Evolutionary conservation across 2,329 filamentous ascomycete genomes (phyloP).

Genomic region (Fusarium transvaalense): DNA sequence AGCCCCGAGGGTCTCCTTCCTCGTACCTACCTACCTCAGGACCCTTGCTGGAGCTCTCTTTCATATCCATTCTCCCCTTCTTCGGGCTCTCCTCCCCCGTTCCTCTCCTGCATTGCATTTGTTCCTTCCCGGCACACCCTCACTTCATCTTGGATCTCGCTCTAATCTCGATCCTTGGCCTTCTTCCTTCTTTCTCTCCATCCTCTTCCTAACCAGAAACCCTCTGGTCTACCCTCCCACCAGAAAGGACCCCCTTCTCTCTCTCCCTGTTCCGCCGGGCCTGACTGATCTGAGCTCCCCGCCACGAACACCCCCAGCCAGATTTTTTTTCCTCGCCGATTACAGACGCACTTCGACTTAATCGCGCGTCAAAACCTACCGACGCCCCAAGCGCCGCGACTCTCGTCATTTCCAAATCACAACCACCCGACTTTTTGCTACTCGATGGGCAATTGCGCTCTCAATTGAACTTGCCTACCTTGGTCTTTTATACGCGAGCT

Average conservation of each 20-base stretch:
- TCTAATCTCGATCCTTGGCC: slow-evolving; percentile 41
- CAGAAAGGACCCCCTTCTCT: slow-evolving; percentile 11
- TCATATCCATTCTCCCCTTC: slow-evolving; percentile 19
- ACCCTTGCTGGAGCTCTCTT: slow-evolving; percentile 7
- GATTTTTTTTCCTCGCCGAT: slow-evolving; percentile 41
- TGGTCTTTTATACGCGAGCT: slow-evolving; percentile 26
- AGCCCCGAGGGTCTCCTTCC: slow-evolving; percentile 2
- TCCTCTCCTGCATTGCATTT: slow-evolving; percentile 11
- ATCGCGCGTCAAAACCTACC: slow-evolving; percentile 51
- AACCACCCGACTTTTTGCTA: slow-evolving; percentile 22
- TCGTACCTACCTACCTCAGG: slow-evolving; percentile 8
- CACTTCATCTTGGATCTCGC: slow-evolving; percentile 42
- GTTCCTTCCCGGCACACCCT: slow-evolving; percentile 39
- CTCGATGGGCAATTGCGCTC: slow-evolving; percentile 10
- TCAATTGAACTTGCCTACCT: background rate
- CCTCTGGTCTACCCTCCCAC: slow-evolving; percentile 18
- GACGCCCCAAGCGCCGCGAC: slow-evolving; percentile 50
- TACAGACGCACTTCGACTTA: slow-evolving; percentile 49
- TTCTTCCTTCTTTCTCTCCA: slow-evolving; percentile 23
- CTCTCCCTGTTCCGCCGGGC: slow-evolving; percentile 23
- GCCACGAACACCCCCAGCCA: slow-evolving; percentile 44
- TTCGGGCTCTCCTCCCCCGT: slow-evolving; percentile 7
- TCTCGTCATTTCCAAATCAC: slow-evolving; percentile 39
- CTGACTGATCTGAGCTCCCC: slow-evolving; percentile 48
- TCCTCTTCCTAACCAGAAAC: slow-evolving; percentile 4